Evolutionary conservation across 441 rosid species (phyloP).

Genomic region (Flueggea neowawraea): DNA sequence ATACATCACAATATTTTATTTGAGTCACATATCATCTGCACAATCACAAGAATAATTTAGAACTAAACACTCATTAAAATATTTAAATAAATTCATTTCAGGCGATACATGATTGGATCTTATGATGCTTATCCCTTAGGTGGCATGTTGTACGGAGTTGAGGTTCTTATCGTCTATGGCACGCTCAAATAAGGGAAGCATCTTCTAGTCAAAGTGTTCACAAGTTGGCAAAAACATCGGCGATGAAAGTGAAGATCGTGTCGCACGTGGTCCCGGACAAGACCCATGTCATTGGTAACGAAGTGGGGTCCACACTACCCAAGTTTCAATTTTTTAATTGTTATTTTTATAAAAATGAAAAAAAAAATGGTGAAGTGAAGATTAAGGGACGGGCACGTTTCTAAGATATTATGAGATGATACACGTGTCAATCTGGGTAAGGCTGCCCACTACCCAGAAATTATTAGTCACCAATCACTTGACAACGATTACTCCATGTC

Average conservation of each 20-base stretch:
- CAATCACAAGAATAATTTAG: too few species aligned
- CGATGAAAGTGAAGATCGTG: conserved; percentile 1
- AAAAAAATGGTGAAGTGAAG: neutral
- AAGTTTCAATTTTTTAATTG: too few species aligned
- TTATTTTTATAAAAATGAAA: too few species aligned
- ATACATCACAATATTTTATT: too few species aligned
- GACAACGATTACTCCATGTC: conserved; percentile 10
- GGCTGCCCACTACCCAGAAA: conserved; percentile 5
- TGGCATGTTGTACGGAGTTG: too few species aligned
- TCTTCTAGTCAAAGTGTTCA: conserved; percentile 9
- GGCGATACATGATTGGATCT: too few species aligned
- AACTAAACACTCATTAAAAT: too few species aligned
- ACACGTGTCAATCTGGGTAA: conserved; percentile 23
- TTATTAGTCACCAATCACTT: conserved; percentile 5
- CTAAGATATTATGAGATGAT: neutral
- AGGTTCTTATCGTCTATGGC: conserved; percentile 5
- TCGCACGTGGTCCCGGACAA: conserved; percentile 16
- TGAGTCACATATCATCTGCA: too few species aligned
- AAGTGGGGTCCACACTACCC: conserved; percentile 6
- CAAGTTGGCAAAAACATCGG: conserved; percentile 4
- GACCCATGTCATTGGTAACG: neutral
- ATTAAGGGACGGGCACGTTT: conserved; percentile 18
- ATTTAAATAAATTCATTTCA: too few species aligned
- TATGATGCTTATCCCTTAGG: too few species aligned
- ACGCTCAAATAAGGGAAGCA: neutral